These are phyloP conservation scores for Saccharomycopsis microspora DNA, from an alignment of 805 yeast genomes.

Conservation along the genomic window DNA sequence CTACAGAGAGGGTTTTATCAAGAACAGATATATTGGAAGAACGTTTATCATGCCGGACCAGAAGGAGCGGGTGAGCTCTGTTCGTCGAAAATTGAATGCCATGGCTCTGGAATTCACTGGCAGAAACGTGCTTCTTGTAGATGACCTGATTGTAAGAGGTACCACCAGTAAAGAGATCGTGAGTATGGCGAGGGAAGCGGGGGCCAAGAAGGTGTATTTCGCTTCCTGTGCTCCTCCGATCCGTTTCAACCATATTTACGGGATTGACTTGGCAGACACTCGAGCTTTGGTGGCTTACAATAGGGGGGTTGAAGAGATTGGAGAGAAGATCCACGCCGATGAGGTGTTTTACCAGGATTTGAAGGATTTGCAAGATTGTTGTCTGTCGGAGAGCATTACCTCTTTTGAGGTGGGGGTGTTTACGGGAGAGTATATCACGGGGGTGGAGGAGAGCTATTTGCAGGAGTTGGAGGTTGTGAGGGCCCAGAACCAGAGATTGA, in stretches of 20 bases:
- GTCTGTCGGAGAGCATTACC: constrained; percentile 32
- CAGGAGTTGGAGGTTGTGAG: constrained; percentile 74
- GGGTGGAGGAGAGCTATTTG: constrained; percentile 74
- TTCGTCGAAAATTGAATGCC: constrained; percentile 89
- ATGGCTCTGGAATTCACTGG: constrained; percentile 88
- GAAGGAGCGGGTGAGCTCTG: constrained; percentile 85
- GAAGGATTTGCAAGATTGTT: constrained; percentile 74
- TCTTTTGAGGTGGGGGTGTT: constrained; percentile 94
- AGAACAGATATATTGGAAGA: constrained; percentile 93
- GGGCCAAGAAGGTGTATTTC: constrained; percentile 88
- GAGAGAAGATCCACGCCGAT: constrained; percentile 78
- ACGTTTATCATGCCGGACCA: constrained; percentile 99
- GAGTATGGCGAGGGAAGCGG: constrained; percentile 97
- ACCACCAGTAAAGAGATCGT: constrained; percentile 95
- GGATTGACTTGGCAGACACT: constrained; percentile 94
- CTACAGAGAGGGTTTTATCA: constrained; percentile 94
- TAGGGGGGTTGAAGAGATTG: constrained; percentile 63
- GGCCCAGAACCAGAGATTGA: constrained; percentile 57
- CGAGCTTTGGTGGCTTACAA: constrained; percentile 85
- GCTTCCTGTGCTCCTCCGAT: constrained; percentile 99
- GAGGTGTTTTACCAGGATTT: constrained; percentile 80
- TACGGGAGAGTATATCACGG: constrained; percentile 92
- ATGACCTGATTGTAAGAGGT: constrained; percentile 96
- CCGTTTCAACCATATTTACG: constrained; percentile 90
- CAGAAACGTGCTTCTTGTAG: constrained; percentile 80